Conservation (phyloP, 1,139 yeast species). For the Ogataea hybrid region DNA sequence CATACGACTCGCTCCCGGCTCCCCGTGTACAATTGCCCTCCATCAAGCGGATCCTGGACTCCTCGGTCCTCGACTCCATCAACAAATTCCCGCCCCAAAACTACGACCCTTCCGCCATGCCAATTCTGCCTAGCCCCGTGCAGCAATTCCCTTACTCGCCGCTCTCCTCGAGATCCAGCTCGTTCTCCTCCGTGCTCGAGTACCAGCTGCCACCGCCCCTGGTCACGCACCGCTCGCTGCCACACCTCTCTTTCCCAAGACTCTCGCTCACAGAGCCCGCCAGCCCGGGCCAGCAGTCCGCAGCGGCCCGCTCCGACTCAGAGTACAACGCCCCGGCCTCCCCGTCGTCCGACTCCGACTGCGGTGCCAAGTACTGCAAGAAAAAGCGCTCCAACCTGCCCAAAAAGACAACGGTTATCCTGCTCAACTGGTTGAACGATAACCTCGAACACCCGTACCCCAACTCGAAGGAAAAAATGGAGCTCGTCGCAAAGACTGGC, state of each 20-base stretch:
- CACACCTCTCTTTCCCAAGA: conserved; percentile 3
- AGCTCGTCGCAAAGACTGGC: conserved; percentile 78
- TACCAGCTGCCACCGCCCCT: conserved; percentile 9
- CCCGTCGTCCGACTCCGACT: conserved; percentile 8
- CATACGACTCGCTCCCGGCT: conserved; percentile 14
- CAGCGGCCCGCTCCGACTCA: conserved; percentile 2
- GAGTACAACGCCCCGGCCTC: conserved; percentile 8
- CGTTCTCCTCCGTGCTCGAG: conserved; percentile 18
- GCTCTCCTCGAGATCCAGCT: conserved; percentile 23
- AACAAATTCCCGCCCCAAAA: conserved; percentile 4
- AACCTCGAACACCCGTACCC: conserved; percentile 95
- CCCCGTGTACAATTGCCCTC: conserved; percentile 20
- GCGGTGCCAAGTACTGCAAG: conserved; percentile 12
- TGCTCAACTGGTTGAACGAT: conserved; percentile 79
- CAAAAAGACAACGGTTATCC: conserved; percentile 77
- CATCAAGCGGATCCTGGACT: conserved; percentile 22
- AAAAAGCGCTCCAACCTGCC: conserved; percentile 60
- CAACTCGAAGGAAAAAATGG: conserved; percentile 81
- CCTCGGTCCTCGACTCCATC: conserved; percentile 18
- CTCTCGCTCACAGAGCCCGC: conserved; percentile 5
- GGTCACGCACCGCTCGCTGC: conserved; percentile 5
- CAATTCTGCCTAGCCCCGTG: conserved; percentile 14
- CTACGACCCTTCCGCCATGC: conserved; percentile 6
- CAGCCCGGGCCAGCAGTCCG: neutral
- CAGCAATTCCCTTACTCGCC: conserved; percentile 22